phyloP scores from a whole-genome alignment of 2,329 filamentous ascomycete species.

The Verticillium nubilum region DNA sequence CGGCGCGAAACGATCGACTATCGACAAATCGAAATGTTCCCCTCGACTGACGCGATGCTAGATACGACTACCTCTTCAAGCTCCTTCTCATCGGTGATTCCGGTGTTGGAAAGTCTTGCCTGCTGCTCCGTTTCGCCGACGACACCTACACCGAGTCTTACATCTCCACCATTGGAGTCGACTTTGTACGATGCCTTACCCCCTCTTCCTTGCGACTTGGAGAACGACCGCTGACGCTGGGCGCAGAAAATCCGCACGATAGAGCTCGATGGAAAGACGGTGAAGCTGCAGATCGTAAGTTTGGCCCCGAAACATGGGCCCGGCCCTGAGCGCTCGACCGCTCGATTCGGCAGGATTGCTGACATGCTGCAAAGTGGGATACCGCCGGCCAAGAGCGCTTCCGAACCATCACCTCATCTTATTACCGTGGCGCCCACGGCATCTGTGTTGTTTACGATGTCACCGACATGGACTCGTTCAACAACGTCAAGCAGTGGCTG shows the following conservation, averaged over 20 bases:
- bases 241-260: conserved; percentile 97
- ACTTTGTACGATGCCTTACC: conserved; percentile 68
- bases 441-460: conserved; percentile 99
- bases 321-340: background rate
- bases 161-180: conserved; percentile 98
- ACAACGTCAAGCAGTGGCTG: conserved; percentile 99
- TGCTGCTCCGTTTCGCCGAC: conserved; percentile 95
- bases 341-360: conserved; percentile 15
- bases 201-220: background rate
- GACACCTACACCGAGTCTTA: conserved; percentile 99
- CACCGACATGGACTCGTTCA: conserved; percentile 99
- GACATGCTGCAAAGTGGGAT: conserved; percentile 70
- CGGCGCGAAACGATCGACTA: background rate
- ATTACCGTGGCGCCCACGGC: conserved; percentile 97
- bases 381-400: conserved; percentile 98
- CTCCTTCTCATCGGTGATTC: conserved; percentile 99
- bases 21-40: background rate
- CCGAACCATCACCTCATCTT: conserved; percentile 98
- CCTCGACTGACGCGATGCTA: conserved; percentile 33
- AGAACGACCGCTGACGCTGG: conserved; percentile 6
- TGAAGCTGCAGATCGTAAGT: conserved; percentile 97
- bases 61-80: conserved; percentile 99
- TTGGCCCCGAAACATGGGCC: background rate
- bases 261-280: conserved; percentile 98
- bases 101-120: conserved; percentile 99